A percentile compares a stretch with the other conserved stretches of the same genome.
Conservation (phyloP, 176 grass and related monocot species). For the Aegilops speltoides region DNA sequence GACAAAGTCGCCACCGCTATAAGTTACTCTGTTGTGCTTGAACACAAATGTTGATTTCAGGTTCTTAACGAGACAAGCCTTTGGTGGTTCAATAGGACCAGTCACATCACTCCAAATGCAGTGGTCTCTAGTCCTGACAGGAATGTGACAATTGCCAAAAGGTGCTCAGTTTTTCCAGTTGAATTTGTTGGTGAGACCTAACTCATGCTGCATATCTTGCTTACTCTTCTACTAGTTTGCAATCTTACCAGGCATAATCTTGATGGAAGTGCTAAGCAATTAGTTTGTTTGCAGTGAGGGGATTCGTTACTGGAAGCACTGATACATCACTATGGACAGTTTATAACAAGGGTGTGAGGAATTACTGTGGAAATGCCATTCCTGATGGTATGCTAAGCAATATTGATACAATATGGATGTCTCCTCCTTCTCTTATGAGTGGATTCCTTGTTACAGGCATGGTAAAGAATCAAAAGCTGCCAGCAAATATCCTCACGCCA, state of each 20-base stretch:
- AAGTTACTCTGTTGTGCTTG: neutral
- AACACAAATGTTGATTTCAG: conserved; percentile 36
- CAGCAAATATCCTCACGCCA: conserved; percentile 82
- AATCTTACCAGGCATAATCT: conserved; percentile 11
- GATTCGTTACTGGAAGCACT: conserved; percentile 92
- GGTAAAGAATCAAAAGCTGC: conserved; percentile 83
- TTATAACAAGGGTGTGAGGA: conserved; percentile 80
- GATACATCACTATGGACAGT: conserved; percentile 97
- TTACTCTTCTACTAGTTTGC: conserved; percentile 22
- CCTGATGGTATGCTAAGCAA: conserved; percentile 50
- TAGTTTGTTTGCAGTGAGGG: conserved; percentile 64
- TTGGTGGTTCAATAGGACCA: conserved; percentile 88
- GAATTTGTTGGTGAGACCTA: conserved; percentile 96
- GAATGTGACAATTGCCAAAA: conserved; percentile 95
- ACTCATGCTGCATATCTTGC: conserved; percentile 15
- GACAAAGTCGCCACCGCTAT: neutral
- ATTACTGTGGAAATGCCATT: conserved; percentile 93
- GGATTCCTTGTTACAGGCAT: conserved; percentile 48
- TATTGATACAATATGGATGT: neutral
- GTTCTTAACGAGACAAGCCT: conserved; percentile 94
- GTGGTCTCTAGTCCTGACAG: conserved; percentile 85
- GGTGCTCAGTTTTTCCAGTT: conserved; percentile 91
- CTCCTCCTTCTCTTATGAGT: neutral
- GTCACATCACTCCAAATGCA: conserved; percentile 92
- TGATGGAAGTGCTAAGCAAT: neutral